Evolutionary conservation across 495 filamentous ascomycete genomes (phyloP).

Genomic region (Lasiosphaeris hirsuta): DNA sequence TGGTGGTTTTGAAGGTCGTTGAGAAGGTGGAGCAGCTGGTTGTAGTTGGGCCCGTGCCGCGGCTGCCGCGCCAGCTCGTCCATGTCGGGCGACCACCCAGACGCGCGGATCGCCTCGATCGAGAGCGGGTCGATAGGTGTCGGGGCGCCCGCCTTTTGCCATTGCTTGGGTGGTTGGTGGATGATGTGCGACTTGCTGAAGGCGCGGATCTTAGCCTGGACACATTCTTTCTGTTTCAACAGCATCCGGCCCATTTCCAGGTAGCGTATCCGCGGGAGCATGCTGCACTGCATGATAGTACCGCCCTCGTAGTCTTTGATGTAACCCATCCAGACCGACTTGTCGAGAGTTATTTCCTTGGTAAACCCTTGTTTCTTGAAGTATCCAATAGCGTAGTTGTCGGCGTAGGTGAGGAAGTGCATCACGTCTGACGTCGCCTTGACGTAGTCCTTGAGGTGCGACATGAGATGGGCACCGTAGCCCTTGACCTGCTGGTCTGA

Average conservation of each 20-base stretch:
- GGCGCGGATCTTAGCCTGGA: slow-evolving; percentile 89
- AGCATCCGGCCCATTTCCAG: slow-evolving; percentile 93
- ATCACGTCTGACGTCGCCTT: slow-evolving; percentile 95
- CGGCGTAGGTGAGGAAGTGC: slow-evolving; percentile 98
- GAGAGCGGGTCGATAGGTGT: slow-evolving; percentile 74
- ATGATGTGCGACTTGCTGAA: slow-evolving; percentile 86
- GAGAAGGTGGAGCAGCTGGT: slow-evolving; percentile 84
- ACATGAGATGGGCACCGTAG: slow-evolving; percentile 97
- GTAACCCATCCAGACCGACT: slow-evolving; percentile 95
- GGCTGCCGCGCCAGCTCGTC: slow-evolving; percentile 93
- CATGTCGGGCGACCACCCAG: slow-evolving; percentile 96
- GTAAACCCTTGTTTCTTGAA: slow-evolving; percentile 99
- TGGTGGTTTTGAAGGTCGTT: slow-evolving; percentile 94
- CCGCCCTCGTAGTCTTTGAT: slow-evolving; percentile 99
- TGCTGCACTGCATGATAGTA: slow-evolving; percentile 98
- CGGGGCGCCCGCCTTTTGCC: slow-evolving; percentile 60
- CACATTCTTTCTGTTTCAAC: slow-evolving; percentile 92
- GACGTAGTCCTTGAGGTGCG: slow-evolving; percentile 97
- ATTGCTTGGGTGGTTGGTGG: slow-evolving; percentile 79
- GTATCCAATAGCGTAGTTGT: slow-evolving; percentile 98
- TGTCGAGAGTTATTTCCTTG: slow-evolving; percentile 92
- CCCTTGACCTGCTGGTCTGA: slow-evolving; percentile 98
- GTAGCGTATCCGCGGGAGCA: slow-evolving; percentile 93
- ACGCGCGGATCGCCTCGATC: slow-evolving; percentile 79
- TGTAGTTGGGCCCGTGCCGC: slow-evolving; percentile 96